Evolutionary conservation across 306 rosid genomes (phyloP), one percentile per base, ranked within the genome.

Genomic region (Vigna nakashimae): DNA sequence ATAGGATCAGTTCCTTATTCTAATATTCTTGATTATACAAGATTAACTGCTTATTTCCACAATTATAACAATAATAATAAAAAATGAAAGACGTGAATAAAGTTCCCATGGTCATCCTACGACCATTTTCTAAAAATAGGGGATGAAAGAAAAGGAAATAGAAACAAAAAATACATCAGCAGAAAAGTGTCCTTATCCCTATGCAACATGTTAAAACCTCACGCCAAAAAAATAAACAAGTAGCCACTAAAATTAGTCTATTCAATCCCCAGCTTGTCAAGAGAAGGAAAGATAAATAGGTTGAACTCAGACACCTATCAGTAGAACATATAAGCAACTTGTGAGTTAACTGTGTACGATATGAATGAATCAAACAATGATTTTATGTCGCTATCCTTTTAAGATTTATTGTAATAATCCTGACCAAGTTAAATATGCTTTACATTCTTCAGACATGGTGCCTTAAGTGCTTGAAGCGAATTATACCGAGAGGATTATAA

Each of bases 81-180:
- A 14, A 14, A 70, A 18, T 3, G 65, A 67, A 69, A 62, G 71
- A 43, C 71, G 52, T 4, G 20, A 26, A 48, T 51, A 67, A 38
- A 71, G 2, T 12, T 59, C 17, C 20, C 50, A 45, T 32, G 66
- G 26, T 63, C 84, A 24, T 42, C 72, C 64, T 16, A 63, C 45
- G 50, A 46, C 38, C 64, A 32, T 45, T 65, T 73, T 15, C 8
- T 9, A 48, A 68, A 32, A 58, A 22, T 18, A 43, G 16, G 28
- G 52, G 51, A 13, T 26, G 71, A 17, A 62, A 65, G 24, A 62
- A 46, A 82, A 75, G 69, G 46, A 55, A 71, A 32, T n/a, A 46
- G 13, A 73, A n/a, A 46, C 43, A 64, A 58, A 80, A 80, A 36
- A 68, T 59, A 38, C 24, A 75, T 57, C 17, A 74, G 58, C 32